Base-by-base conservation (phyloP, 345 rosid species). In the Citrus maxima region DNA sequence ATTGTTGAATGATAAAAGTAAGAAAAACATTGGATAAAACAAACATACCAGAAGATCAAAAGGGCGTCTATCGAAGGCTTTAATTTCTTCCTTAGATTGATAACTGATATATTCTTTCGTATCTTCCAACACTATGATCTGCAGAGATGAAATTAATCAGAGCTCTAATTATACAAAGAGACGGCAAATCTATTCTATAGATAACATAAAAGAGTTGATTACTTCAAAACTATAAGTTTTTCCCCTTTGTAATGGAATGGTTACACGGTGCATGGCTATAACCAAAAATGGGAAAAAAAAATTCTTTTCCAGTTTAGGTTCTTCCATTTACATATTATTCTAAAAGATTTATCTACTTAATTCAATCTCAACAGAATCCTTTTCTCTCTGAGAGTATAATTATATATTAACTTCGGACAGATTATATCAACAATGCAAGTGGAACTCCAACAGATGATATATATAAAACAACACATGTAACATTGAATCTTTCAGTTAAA, bases 61-160 rank as follows among this genome's bases (percentile, higher is more conserved):
- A 58, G 96, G 75, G 25, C 80, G 90, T 38, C 97, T 90, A 42
- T 95, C 89, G 81, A 90, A 96, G 37, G 90, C 93, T 82, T 84
- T 80, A 61, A 49, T 86, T 84, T 91, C 98, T 55, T 89, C 93
- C 82, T 91, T 92, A 12, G 95, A 90, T 59, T 89, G 90, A 84
- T 93, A 93, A 78, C 97, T 82, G 61, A 95, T 90, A 78, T 89
- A 95, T 80, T 93, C 98, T 60, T 67, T 72, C 61, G 94, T 93
- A 84, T 95, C 99, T 89, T 95, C 99, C 86, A 95, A 82, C 21
- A 91, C 98, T 69, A 93, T 88, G 40, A 95, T 91, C 98, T 95
- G 89, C 81, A 79, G 7, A 56, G 34, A 63, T 21, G 37, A 56
- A 79, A 24, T 63, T 56, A 51, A 32, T 7, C 56, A 54, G 6